A percentile compares a stretch with the other conserved stretches of the same genome.
phyloP scores from a whole-genome alignment of 192 early-diverging fungal species.

The Nowakowskiella sp. region DNA sequence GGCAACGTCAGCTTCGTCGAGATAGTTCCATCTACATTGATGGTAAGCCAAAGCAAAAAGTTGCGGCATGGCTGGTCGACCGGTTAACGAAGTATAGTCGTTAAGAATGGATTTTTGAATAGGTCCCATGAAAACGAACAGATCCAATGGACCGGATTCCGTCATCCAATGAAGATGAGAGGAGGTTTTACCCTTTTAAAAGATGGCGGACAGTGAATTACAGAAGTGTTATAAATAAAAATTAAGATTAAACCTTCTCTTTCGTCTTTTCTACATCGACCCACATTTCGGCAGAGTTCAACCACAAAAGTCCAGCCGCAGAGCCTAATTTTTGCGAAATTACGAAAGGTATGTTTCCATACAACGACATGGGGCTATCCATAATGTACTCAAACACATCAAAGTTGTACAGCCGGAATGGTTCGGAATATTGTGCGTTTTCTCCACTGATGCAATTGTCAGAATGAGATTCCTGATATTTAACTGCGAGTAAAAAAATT shows the following conservation, averaged over 20 bases:
- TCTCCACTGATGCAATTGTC: slow-evolving; percentile 54
- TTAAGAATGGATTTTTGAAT: slow-evolving; percentile 55
- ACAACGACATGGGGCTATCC: slow-evolving; percentile 94
- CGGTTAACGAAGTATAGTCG: slow-evolving; percentile 71
- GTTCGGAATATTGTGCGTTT: slow-evolving; percentile 69
- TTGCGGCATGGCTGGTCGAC: slow-evolving; percentile 75
- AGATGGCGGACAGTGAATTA: not conserved
- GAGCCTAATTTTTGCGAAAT: slow-evolving; percentile 70
- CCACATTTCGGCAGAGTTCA: slow-evolving; percentile 98
- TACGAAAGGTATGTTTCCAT: slow-evolving; percentile 93
- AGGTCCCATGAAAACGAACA: slow-evolving; percentile 78
- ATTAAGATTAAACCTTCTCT: slow-evolving; percentile 20
- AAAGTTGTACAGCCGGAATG: slow-evolving; percentile 93
- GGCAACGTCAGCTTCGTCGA: slow-evolving; percentile 78
- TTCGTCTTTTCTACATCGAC: slow-evolving; percentile 78
- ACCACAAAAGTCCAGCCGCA: slow-evolving; percentile 77
- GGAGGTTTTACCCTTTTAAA: slow-evolving; percentile 13
- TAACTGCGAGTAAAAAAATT: slow-evolving; percentile 1
- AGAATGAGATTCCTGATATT: not conserved
- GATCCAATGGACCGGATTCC: slow-evolving; percentile 83
- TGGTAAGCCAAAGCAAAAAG: slow-evolving; percentile 89
- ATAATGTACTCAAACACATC: slow-evolving; percentile 97
- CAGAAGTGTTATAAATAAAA: slow-evolving; percentile 11
- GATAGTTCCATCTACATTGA: slow-evolving; percentile 98
- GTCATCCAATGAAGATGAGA: slow-evolving; percentile 87